Conservation (phyloP, 768 basidiomycete genomes). For the Hygrocybe coccinea region DNA sequence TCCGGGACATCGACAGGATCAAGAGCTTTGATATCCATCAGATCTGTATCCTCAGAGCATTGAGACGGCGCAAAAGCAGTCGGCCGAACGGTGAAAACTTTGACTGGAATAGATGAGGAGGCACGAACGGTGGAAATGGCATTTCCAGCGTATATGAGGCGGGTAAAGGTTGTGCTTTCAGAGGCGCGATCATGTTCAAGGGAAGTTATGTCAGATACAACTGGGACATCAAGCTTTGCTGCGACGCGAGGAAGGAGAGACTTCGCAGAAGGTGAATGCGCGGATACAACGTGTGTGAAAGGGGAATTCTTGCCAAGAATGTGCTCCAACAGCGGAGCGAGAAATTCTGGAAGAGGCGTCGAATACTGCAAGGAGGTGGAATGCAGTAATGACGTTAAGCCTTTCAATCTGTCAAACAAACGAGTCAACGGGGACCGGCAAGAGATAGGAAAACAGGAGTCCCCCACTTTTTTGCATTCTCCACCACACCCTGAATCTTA, state of each 20-base stretch:
- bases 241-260: slow-evolving; percentile 91
- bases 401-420: slow-evolving; percentile 50
- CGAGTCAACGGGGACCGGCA: slow-evolving; percentile 8
- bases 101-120: slow-evolving; percentile 68
- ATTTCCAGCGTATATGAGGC: slow-evolving; percentile 97
- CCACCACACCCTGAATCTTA: slow-evolving; percentile 60
- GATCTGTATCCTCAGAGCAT: slow-evolving; percentile 40
- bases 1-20: slow-evolving; percentile 60
- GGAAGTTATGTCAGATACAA: slow-evolving; percentile 86
- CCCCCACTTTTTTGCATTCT: slow-evolving; percentile 80
- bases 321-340: slow-evolving; percentile 79
- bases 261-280: slow-evolving; percentile 89
- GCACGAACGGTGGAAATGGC: slow-evolving; percentile 91
- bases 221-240: slow-evolving; percentile 81
- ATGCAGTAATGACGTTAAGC: slow-evolving; percentile 62
- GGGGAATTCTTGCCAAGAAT: slow-evolving; percentile 51
- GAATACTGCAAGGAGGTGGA: slow-evolving; percentile 67
- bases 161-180: slow-evolving; percentile 79
- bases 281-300: slow-evolving; percentile 89
- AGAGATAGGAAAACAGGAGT: slow-evolving; percentile 13
- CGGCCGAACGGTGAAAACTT: slow-evolving; percentile 91
- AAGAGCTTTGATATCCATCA: slow-evolving; percentile 56
- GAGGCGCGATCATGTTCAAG: slow-evolving; percentile 66
- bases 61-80: slow-evolving; percentile 79
- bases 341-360: slow-evolving; percentile 64